Evolutionary conservation across 306 rosid species (phyloP), one percentile per base, ranked within the genome.

Genomic region (Medicago truncatula): DNA sequence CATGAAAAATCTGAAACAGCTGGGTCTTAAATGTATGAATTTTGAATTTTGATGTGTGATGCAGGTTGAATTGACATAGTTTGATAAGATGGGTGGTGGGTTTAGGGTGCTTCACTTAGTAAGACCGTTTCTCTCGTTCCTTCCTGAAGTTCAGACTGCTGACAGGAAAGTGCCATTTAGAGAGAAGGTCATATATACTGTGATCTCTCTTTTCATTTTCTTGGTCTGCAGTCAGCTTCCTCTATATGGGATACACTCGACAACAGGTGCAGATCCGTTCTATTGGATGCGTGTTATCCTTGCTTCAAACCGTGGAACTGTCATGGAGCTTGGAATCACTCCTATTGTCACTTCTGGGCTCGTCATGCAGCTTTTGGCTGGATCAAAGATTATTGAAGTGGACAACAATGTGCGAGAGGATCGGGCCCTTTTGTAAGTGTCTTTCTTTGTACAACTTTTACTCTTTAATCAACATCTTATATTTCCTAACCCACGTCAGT

Each of bases 261-360:
- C 98, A 11, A 93, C 96, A 0, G 96, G 97, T 15, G 97, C 98
- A 0, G 98, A 93, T 89, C 97, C 98, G 16, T 93, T 93, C 84
- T 93, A 91, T 65, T 93, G 98, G 98, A 93, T 93, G 97, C 93
- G 97, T 78, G 96, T 88, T 50, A 93, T 93, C 52, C 98, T 93
- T 18, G 98, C 98, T 71, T 93, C 97, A 1, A 93, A 88, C 66
- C 93, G 97, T 31, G 98, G 98, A 64, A 93, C 98, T 20, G 98
- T 93, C 34, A 93, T 93, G 98, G 98, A 93, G 83, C 98, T 93
- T 46, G 97, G 96, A 68, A 91, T 93, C 83, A 93, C 98, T 73
- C 98, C 97, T 4, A 93, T 91, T 76, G 98, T 93, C 59, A 93
- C 98, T 36, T 93, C 97, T 50, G 96, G 97, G 54, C 75, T 93